Base-by-base conservation (phyloP, 305 asterid species). In the Caryopteris hybrid region DNA sequence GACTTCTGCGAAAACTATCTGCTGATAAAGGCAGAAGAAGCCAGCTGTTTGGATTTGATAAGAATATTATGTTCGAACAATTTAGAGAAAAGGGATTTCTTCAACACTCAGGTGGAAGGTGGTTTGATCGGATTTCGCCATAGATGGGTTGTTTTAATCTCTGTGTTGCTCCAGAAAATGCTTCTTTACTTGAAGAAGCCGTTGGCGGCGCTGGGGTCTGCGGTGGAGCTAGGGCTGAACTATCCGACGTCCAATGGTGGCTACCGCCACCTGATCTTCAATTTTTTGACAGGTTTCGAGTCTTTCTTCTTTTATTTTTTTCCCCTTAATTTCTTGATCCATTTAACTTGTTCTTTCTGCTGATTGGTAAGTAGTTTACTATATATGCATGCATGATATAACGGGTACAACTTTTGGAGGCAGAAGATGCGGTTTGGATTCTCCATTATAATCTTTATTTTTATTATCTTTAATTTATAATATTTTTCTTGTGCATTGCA, bases 91-190 rank as follows among this genome's bases (percentile, higher is more conserved):
- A 68, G 74, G 45, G 76, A 71, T 0, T 85, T 83, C 38, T 61
- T 67, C 36, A 71, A 82, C 38, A 39, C 72, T 10, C 45, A 73
- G 20, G 68, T 43, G 4, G 79, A 47, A 23, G 80, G 43, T 29
- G 61, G 16, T 48, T 31, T 45, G 27, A 13, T 36, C 21, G 72
- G 80, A 27, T 52, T 81, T 45, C 55, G 76, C 1, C 78, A 53
- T 6, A 68, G 95, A 73, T 83, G 91, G 95, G 74, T 90, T 45
- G 39, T 90, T 17, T 83, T 90, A 51, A 62, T 84, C 18, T 87
- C 95, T 1, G 72, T 87, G 1, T 69, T 68, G 31, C 43, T 72
- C 11, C 93, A 84, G 65, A 90, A 81, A 59, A 5, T 74, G 2
- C 11, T 87, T 7, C 33, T 80, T 22, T 14, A 8, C 31, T 64